phyloP scores from a whole-genome alignment of 2,329 filamentous ascomycete genomes.

The Cladosporium phlei region DNA sequence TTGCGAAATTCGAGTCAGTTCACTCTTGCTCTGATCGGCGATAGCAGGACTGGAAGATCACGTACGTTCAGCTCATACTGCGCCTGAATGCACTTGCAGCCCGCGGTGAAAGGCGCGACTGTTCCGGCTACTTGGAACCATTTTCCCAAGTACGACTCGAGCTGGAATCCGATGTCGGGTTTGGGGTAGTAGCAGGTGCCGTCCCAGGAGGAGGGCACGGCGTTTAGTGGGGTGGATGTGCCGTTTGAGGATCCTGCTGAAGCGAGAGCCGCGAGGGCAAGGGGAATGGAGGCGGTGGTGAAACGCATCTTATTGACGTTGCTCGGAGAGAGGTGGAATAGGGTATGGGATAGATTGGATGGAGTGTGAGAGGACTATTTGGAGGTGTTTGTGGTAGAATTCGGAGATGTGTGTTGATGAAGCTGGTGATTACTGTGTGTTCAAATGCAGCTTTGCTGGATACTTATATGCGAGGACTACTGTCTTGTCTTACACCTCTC shows the following conservation, averaged over 20 bases:
- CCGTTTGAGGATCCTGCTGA: slow-evolving; percentile 4
- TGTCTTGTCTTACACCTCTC: no score
- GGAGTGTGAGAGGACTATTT: neutral
- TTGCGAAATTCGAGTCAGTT: neutral
- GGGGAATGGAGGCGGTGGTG: neutral
- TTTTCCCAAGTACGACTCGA: slow-evolving; percentile 20
- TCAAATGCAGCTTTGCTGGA: no score
- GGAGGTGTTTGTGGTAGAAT: no score
- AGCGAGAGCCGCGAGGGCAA: slow-evolving; percentile 5
- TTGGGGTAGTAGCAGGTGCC: slow-evolving; percentile 22
- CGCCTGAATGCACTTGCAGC: slow-evolving; percentile 20
- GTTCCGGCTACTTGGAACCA: slow-evolving; percentile 24
- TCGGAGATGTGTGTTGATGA: no score
- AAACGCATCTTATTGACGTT: slow-evolving; percentile 11
- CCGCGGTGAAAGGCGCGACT: slow-evolving; percentile 17
- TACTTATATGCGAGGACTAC: no score
- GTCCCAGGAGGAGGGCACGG: slow-evolving; percentile 17
- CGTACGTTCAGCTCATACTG: slow-evolving; percentile 19
- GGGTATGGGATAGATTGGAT: no score
- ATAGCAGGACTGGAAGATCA: no score
- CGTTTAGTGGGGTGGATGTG: no score
- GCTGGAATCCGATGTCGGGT: slow-evolving; percentile 17
- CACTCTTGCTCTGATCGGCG: neutral
- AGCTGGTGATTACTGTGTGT: no score
- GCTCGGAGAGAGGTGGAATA: no score